A percentile compares a stretch with the other conserved stretches of the same genome.
Conservation (phyloP, 2,329 filamentous ascomycete species). For the Penicillium palitans region DNA sequence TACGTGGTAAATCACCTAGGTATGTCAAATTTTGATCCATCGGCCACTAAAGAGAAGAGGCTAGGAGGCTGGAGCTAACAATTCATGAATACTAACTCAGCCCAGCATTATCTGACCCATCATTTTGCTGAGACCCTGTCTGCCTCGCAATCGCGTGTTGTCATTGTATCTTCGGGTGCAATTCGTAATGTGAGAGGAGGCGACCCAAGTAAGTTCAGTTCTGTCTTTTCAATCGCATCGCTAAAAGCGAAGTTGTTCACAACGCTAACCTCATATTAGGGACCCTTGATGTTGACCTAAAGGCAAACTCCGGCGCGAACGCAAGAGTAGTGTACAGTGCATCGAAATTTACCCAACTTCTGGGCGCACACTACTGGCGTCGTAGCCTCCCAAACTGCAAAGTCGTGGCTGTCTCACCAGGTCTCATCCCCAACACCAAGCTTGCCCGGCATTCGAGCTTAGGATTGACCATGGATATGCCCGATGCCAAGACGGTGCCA, state of each 20-base stretch:
- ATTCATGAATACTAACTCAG: background rate
- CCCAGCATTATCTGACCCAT: slow-evolving; percentile 26
- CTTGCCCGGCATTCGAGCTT: slow-evolving; percentile 18
- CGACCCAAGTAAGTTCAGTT: slow-evolving; percentile 20
- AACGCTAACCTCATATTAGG: slow-evolving; percentile 9
- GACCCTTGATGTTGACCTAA: slow-evolving; percentile 26
- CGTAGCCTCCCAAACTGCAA: slow-evolving; percentile 23
- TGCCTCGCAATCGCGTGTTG: slow-evolving; percentile 23
- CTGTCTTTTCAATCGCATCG: background rate
- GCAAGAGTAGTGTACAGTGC: slow-evolving; percentile 23
- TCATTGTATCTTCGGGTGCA: slow-evolving; percentile 28
- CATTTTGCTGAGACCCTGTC: slow-evolving; percentile 19
- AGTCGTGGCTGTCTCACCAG: slow-evolving; percentile 28
- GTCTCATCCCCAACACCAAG: slow-evolving; percentile 24
- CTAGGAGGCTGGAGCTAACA: background rate
- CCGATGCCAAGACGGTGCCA: slow-evolving; percentile 27
- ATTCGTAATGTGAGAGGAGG: slow-evolving; percentile 24
- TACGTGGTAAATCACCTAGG: slow-evolving; percentile 28
- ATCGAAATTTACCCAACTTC: slow-evolving; percentile 27
- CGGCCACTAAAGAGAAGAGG: background rate
- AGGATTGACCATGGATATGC: slow-evolving; percentile 24
- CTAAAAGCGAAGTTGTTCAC: background rate
- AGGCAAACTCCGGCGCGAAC: slow-evolving; percentile 25
- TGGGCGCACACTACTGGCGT: slow-evolving; percentile 30
- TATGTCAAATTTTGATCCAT: slow-evolving; percentile 8